A percentile compares a stretch with the other conserved stretches of the same genome.
Conservation (phyloP, 371 early-diverging fungal species). For the Vavraia culicis region DNA sequence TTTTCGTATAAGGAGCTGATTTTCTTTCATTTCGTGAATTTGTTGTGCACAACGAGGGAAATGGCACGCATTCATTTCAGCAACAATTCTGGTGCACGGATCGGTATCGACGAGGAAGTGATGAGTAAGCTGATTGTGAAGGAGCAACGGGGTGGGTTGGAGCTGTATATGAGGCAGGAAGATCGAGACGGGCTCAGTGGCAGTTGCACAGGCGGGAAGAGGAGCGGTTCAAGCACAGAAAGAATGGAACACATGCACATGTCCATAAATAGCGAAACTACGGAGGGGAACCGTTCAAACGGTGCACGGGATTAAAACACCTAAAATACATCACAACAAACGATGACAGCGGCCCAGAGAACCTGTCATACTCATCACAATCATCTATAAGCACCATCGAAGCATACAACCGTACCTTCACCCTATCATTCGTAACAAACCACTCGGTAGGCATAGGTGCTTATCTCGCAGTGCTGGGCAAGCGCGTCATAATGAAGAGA, state of each 20-base stretch:
- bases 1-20: conserved; percentile 77
- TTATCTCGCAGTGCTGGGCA: conserved; percentile 84
- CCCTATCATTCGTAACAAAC: conserved; percentile 78
- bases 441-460: conserved; percentile 92
- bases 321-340: conserved; percentile 13
- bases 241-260: no score
- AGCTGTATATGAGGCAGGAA: no score
- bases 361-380: conserved; percentile 77
- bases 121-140: no score
- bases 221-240: no score
- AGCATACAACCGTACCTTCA: conserved; percentile 83
- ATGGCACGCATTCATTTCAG: conserved; percentile 78
- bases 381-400: conserved; percentile 86
- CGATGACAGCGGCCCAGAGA: conserved; percentile 63
- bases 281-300: conserved; percentile 29
- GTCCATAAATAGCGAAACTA: no score
- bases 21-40: conserved; percentile 68
- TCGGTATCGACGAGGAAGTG: conserved; percentile 77
- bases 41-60: conserved; percentile 56
- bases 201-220: no score
- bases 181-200: no score
- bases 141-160: no score
- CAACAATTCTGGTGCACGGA: conserved; percentile 94
- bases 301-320: not conserved
- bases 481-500: conserved; percentile 80